Conservation (phyloP, 2,329 filamentous ascomycete genomes). For the Periconia macrospinosa region DNA sequence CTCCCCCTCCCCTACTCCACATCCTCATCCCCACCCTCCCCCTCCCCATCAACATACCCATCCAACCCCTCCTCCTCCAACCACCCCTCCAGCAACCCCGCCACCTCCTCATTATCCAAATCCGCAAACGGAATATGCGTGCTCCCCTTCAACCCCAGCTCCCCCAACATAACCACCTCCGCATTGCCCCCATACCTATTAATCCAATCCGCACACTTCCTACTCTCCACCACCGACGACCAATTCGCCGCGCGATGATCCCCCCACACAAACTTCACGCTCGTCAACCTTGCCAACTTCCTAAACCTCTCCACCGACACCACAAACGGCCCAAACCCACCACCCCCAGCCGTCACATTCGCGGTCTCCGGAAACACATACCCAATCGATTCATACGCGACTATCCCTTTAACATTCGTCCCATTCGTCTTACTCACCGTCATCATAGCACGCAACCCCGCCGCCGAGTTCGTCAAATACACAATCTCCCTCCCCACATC, state of each 20-base stretch:
- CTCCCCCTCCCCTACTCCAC: too few species aligned
- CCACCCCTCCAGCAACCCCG: slow-evolving; percentile 20
- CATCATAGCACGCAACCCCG: slow-evolving; percentile 22
- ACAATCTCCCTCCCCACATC: slow-evolving; percentile 21
- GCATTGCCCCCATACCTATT: slow-evolving; percentile 30
- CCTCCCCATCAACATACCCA: slow-evolving; percentile 20
- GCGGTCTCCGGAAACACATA: slow-evolving; percentile 28
- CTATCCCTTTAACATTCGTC: slow-evolving; percentile 30
- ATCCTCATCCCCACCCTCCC: background rate
- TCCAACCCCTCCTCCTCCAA: slow-evolving; percentile 21
- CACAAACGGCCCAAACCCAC: slow-evolving; percentile 25
- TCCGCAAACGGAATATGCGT: slow-evolving; percentile 32
- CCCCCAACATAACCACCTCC: slow-evolving; percentile 21
- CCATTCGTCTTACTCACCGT: slow-evolving; percentile 21
- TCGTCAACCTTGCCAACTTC: slow-evolving; percentile 21
- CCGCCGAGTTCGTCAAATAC: slow-evolving; percentile 28
- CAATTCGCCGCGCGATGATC: slow-evolving; percentile 24
- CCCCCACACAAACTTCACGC: slow-evolving; percentile 27
- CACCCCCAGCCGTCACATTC: slow-evolving; percentile 21
- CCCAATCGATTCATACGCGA: slow-evolving; percentile 27
- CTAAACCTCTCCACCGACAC: slow-evolving; percentile 24
- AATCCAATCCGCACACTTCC: slow-evolving; percentile 20
- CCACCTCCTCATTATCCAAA: slow-evolving; percentile 23
- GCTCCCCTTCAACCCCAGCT: slow-evolving; percentile 24
- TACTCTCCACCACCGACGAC: slow-evolving; percentile 14